Evolutionary conservation across 78 protist genomes (phyloP).

Genomic region (Chrysochromulina tobinii): DNA sequence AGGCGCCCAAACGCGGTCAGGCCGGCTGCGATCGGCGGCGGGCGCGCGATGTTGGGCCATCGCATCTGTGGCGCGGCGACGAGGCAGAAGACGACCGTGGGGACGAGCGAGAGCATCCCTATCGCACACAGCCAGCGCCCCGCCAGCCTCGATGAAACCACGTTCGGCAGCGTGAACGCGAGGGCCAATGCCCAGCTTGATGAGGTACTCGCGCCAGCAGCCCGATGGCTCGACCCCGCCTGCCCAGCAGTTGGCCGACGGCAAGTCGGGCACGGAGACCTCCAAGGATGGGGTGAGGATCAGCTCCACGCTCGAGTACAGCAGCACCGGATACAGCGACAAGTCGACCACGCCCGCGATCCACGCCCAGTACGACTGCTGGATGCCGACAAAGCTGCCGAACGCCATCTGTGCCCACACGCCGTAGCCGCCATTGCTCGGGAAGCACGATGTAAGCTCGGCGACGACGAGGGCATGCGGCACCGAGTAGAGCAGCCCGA

Average conservation of each 20-base stretch:
- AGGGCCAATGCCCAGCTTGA: not conserved
- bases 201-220: not conserved
- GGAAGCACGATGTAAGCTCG: conserved; percentile 22
- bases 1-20: too few species aligned
- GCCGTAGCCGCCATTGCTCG: conserved; percentile 15
- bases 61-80: too few species aligned
- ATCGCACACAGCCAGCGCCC: too few species aligned
- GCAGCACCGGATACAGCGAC: conserved; percentile 11
- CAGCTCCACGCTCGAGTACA: not conserved
- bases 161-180: not conserved
- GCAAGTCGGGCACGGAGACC: not conserved
- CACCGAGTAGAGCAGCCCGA: not conserved
- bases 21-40: too few species aligned
- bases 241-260: not conserved
- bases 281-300: not conserved
- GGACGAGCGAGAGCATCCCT: too few species aligned
- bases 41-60: too few species aligned
- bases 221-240: not conserved
- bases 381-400: not conserved
- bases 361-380: conserved; percentile 28
- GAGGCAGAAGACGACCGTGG: too few species aligned
- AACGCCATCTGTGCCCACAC: not conserved
- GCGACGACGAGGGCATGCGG: conserved; percentile 30
- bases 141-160: too few species aligned
- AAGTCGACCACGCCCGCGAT: not conserved